phyloP scores from a whole-genome alignment of 257 asterid genomes.

The Salvia rosmarinus region DNA sequence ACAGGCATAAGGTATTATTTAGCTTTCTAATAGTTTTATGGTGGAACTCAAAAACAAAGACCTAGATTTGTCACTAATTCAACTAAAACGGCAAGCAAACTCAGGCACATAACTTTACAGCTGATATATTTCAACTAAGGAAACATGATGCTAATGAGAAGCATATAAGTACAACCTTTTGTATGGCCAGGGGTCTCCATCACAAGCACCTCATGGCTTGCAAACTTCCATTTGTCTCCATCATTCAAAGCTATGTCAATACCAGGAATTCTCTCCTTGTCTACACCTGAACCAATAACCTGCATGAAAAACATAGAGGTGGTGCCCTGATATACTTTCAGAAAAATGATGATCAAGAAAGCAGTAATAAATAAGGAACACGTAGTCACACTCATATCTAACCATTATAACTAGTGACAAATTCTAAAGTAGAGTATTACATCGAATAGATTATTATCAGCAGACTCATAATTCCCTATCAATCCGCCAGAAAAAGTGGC shows the following conservation, averaged over 20 bases:
- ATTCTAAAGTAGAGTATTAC: background rate
- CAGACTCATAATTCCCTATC: background rate
- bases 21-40: background rate
- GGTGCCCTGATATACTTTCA: slow-evolving; percentile 14
- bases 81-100: slow-evolving; percentile 10
- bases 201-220: slow-evolving; percentile 90
- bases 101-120: slow-evolving; percentile 17
- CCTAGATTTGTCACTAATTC: slow-evolving; percentile 9
- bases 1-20: background rate
- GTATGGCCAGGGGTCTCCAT: slow-evolving; percentile 96
- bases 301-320: slow-evolving; percentile 33
- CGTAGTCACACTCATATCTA: background rate
- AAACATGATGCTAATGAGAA: slow-evolving; percentile 19
- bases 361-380: background rate
- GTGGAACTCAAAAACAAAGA: background rate
- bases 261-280: slow-evolving; percentile 94
- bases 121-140: slow-evolving; percentile 24
- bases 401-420: background rate
- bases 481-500: background rate
- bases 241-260: slow-evolving; percentile 81
- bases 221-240: slow-evolving; percentile 98
- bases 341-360: slow-evolving; percentile 2
- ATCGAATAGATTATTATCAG: background rate
- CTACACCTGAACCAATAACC: slow-evolving; percentile 87
- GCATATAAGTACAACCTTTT: slow-evolving; percentile 57